These are phyloP conservation scores for Claviceps sp. DNA, from an alignment of 2,329 filamentous ascomycete genomes.

Conservation along the genomic window DNA sequence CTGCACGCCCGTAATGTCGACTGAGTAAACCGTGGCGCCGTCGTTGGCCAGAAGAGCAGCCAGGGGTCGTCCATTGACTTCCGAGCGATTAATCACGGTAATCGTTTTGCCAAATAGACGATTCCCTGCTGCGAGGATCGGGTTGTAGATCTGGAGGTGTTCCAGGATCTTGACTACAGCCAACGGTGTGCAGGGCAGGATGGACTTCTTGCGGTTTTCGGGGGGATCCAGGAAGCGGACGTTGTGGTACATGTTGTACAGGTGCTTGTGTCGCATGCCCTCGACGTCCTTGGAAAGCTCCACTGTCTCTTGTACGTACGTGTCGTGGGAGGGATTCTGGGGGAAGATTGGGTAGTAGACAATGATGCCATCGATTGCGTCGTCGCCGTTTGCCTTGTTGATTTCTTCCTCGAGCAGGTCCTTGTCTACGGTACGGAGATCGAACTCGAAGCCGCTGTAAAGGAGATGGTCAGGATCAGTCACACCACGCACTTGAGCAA, in stretches of 20 bases:
- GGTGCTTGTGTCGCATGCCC: constrained; percentile 81
- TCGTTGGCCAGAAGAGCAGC: constrained; percentile 92
- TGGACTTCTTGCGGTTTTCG: constrained; percentile 68
- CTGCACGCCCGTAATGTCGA: constrained; percentile 85
- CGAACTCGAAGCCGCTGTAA: constrained; percentile 73
- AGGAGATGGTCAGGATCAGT: constrained; percentile 5
- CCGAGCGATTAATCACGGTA: constrained; percentile 89
- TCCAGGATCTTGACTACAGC: constrained; percentile 96
- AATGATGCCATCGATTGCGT: constrained; percentile 72
- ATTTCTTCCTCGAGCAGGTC: constrained; percentile 85
- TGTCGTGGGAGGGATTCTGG: constrained; percentile 68
- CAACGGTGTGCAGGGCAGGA: constrained; percentile 88
- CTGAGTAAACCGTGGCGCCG: constrained; percentile 86
- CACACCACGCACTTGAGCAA: background rate
- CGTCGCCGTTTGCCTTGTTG: constrained; percentile 69
- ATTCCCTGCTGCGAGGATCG: constrained; percentile 84
- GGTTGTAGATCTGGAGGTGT: constrained; percentile 92
- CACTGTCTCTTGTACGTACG: constrained; percentile 91
- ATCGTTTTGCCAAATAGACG: constrained; percentile 86
- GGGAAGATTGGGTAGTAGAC: constrained; percentile 97
- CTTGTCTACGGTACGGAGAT: constrained; percentile 70
- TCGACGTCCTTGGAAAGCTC: constrained; percentile 88
- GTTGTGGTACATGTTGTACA: constrained; percentile 99
- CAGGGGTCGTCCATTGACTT: constrained; percentile 87
- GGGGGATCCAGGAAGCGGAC: constrained; percentile 81